Conservation (phyloP, 1,284 basidiomycete species). For the Rhodotorula sp. region DNA sequence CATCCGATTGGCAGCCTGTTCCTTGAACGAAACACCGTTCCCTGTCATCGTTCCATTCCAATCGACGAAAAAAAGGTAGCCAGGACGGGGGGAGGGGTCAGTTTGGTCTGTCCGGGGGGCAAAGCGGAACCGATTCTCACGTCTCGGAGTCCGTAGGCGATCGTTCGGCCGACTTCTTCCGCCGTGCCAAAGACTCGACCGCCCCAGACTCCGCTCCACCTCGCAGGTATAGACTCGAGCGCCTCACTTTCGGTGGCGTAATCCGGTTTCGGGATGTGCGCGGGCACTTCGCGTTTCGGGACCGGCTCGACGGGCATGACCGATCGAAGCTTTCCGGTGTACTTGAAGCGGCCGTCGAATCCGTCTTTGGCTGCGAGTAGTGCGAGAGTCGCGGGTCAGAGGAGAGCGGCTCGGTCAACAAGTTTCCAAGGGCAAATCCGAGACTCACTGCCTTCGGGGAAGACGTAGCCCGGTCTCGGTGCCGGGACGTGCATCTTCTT, state of each 20-base stretch:
- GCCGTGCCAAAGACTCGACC: constrained; percentile 20
- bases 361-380: constrained; percentile 22
- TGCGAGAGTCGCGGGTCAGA: neutral
- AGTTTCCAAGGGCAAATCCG: neutral
- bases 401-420: neutral
- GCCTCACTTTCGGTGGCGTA: constrained; percentile 68
- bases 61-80: neutral
- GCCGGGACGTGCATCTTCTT: constrained; percentile 8
- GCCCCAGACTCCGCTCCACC: constrained; percentile 13
- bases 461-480: neutral
- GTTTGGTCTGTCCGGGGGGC: neutral
- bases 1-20: constrained; percentile 7
- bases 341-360: constrained; percentile 48
- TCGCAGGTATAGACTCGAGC: neutral
- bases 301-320: constrained; percentile 66
- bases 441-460: constrained; percentile 30
- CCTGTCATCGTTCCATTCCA: constrained; percentile 4
- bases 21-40: constrained; percentile 25
- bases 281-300: constrained; percentile 65
- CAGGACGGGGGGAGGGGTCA: neutral
- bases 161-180: constrained; percentile 25
- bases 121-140: neutral
- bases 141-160: constrained; percentile 15
- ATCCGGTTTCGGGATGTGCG: constrained; percentile 71
- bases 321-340: constrained; percentile 68